These are phyloP conservation scores for Pseudogymnoascus sp. DNA, from an alignment of 2,329 filamentous ascomycete species.

Conservation along the genomic window DNA sequence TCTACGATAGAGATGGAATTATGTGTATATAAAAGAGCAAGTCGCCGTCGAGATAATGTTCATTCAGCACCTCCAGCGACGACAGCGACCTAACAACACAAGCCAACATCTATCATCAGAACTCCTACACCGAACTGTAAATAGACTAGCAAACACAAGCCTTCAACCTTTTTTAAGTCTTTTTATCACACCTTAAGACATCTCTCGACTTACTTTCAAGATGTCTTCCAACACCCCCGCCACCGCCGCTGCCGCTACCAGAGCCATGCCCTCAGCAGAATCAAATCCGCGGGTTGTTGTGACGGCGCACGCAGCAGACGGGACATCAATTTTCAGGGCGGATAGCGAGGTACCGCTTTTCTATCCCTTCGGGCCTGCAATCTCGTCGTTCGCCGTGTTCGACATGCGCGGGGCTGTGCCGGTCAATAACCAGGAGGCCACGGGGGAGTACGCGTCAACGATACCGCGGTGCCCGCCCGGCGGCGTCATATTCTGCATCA, in stretches of 20 bases:
- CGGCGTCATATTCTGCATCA: slow-evolving; percentile 31
- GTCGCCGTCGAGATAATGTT: neutral
- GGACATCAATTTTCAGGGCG: slow-evolving; percentile 29
- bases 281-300: slow-evolving; percentile 26
- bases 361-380: slow-evolving; percentile 30
- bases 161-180: neutral
- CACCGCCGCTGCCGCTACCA: neutral
- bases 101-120: neutral
- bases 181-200: neutral
- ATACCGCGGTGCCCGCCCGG: slow-evolving; percentile 32
- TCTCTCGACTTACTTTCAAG: neutral
- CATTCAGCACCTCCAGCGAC: neutral
- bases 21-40: neutral
- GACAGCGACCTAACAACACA: neutral
- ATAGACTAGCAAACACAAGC: neutral
- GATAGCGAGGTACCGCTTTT: slow-evolving; percentile 26
- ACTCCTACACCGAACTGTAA: neutral
- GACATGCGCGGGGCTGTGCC: slow-evolving; percentile 29
- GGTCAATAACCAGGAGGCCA: slow-evolving; percentile 23
- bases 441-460: slow-evolving; percentile 10
- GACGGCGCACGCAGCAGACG: slow-evolving; percentile 27
- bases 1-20: neutral
- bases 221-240: neutral
- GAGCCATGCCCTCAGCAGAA: neutral
- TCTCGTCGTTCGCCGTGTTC: slow-evolving; percentile 28